Evolutionary conservation across 495 filamentous ascomycete genomes (phyloP).

Genomic region (Daldinia decipiens): DNA sequence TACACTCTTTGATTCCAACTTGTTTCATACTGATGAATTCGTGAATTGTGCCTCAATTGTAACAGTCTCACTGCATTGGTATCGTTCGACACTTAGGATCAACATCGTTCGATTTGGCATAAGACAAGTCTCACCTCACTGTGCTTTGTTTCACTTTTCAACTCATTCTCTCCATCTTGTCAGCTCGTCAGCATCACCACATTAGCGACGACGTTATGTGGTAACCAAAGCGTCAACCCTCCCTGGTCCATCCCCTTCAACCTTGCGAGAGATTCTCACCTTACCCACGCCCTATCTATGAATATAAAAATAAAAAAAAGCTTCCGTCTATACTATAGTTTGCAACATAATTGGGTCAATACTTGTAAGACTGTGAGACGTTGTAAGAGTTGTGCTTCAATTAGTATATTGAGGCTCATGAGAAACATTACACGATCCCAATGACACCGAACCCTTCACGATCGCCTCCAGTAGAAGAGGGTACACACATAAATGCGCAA

Average conservation of each 20-base stretch:
- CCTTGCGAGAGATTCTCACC: no score
- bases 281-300: no score
- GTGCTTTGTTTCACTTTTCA: constrained; percentile 18
- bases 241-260: no score
- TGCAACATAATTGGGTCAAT: no score
- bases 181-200: not conserved
- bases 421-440: not conserved
- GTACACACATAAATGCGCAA: no score
- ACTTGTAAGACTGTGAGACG: not conserved
- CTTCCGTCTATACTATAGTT: no score
- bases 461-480: no score
- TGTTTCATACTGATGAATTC: constrained; percentile 4
- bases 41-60: constrained; percentile 10
- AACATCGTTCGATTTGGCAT: constrained; percentile 19
- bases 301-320: no score
- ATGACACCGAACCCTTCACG: not conserved
- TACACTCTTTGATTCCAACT: not conserved
- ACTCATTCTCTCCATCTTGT: not conserved
- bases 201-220: no score
- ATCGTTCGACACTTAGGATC: constrained; percentile 22
- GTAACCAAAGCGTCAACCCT: not conserved
- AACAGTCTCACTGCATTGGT: constrained; percentile 33
- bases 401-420: constrained; percentile 1
- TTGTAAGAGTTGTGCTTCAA: not conserved
- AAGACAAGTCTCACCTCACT: constrained; percentile 20